These are phyloP conservation scores for Diplodia mutila DNA, from an alignment of 2,329 filamentous ascomycete species.

Conservation along the genomic window DNA sequence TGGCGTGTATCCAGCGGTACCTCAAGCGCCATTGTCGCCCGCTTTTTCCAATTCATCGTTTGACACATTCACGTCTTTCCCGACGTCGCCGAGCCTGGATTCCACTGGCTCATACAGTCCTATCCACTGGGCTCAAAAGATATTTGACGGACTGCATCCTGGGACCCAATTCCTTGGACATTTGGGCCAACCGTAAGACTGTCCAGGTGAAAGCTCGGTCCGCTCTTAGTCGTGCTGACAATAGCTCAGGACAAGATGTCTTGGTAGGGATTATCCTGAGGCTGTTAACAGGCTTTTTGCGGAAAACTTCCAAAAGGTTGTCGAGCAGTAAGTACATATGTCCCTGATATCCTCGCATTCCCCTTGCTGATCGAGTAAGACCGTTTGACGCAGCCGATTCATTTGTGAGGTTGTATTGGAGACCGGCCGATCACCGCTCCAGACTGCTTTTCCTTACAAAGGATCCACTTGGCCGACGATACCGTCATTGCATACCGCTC, in stretches of 20 bases:
- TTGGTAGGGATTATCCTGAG: conserved; percentile 41
- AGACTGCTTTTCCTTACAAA: conserved; percentile 58
- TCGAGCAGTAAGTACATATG: conserved; percentile 42
- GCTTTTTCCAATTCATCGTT: conserved; percentile 50
- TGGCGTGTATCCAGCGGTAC: conserved; percentile 21
- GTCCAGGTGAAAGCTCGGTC: conserved; percentile 28
- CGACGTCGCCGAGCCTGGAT: conserved; percentile 18
- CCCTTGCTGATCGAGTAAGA: conserved; percentile 32
- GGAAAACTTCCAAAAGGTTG: conserved; percentile 48
- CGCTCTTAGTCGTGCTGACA: conserved; percentile 22
- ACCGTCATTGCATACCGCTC: conserved; percentile 54
- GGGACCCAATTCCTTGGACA: conserved; percentile 41
- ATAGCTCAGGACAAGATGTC: conserved; percentile 36
- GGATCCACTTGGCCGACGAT: conserved; percentile 44
- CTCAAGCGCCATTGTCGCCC: conserved; percentile 40
- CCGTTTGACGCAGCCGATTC: conserved; percentile 54
- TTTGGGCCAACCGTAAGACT: conserved; percentile 32
- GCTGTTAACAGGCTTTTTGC: conserved; percentile 39
- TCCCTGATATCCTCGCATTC: background rate
- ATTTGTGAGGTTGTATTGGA: conserved; percentile 55
- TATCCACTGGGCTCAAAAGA: conserved; percentile 48
- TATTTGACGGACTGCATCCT: conserved; percentile 49
- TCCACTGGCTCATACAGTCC: conserved; percentile 38
- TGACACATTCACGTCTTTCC: conserved; percentile 42
- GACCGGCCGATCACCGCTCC: conserved; percentile 55